Conservation (phyloP, 805 yeast species). For the Candida parachauliodes region DNA sequence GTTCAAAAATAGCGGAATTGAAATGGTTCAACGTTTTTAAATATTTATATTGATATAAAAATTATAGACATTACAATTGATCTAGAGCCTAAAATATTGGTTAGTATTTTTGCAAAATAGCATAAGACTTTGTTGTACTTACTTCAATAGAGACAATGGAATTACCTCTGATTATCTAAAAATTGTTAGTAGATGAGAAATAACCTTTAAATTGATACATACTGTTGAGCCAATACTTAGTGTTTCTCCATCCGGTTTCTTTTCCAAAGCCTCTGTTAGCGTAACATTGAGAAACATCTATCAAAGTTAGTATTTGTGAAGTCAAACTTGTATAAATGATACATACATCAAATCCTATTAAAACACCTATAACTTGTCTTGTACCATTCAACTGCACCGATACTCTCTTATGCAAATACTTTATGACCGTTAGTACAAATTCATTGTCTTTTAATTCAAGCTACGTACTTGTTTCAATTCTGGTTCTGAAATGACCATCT, state of each 20-base stretch:
- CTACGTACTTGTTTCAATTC: conserved; percentile 52
- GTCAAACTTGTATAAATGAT: conserved; percentile 2
- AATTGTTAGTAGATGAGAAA: too few relatives aligned
- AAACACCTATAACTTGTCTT: conserved; percentile 72
- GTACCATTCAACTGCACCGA: conserved; percentile 74
- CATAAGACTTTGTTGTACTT: conserved; percentile 16
- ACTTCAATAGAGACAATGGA: conserved; percentile 72
- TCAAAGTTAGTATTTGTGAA: conserved; percentile 14
- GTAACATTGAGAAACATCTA: conserved; percentile 68
- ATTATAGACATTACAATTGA: conserved; percentile 2
- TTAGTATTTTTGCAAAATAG: conserved; percentile 19
- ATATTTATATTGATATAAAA: neutral
- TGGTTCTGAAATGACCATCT: conserved; percentile 49
- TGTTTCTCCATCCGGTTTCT: conserved; percentile 46
- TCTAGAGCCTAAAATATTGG: conserved; percentile 10
- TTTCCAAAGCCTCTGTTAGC: conserved; percentile 67
- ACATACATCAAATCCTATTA: conserved; percentile 78
- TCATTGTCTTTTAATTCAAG: neutral
- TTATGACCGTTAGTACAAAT: conserved; percentile 15
- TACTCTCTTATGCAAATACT: conserved; percentile 78
- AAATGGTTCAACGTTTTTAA: conserved; percentile 42
- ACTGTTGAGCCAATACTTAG: conserved; percentile 63
- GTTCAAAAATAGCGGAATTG: conserved; percentile 58
- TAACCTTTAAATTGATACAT: too few relatives aligned
- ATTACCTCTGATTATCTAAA: conserved; percentile 65